Conservation (phyloP, 441 rosid genomes). For the Erodium chrysanthum region DNA sequence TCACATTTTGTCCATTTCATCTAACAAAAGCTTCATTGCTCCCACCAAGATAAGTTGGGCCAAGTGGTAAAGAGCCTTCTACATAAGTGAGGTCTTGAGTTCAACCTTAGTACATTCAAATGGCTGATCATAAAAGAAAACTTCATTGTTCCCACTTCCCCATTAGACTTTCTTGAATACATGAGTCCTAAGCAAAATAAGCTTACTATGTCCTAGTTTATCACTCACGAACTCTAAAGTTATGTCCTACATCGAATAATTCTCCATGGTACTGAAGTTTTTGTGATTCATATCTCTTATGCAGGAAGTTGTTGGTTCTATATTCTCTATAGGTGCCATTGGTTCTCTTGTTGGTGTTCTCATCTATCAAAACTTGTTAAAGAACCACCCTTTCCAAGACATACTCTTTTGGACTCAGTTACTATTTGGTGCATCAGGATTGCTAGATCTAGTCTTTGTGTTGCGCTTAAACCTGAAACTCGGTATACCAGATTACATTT, state of each 20-base stretch:
- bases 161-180: too few species aligned
- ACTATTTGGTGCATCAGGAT: slow-evolving; percentile 69
- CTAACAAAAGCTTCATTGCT: not conserved
- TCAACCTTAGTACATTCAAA: too few species aligned
- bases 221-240: not conserved
- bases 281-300: slow-evolving; percentile 12
- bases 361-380: slow-evolving; percentile 60
- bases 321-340: slow-evolving; percentile 65
- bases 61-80: too few species aligned
- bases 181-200: not conserved
- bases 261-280: not conserved
- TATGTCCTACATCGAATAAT: not conserved
- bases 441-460: slow-evolving; percentile 80
- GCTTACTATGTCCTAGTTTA: not conserved
- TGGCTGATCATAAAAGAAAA: too few species aligned
- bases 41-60: not conserved
- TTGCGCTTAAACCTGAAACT: slow-evolving; percentile 57
- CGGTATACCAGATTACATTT: slow-evolving; percentile 70
- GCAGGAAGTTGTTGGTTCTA: slow-evolving; percentile 83
- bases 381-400: slow-evolving; percentile 55
- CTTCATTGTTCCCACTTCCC: too few species aligned
- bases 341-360: slow-evolving; percentile 75
- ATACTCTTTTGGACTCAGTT: slow-evolving; percentile 78
- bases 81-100: too few species aligned
- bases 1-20: not conserved